Percentiles rank a stretch among this genome's conserved stretches.
phyloP scores from a whole-genome alignment of 2,329 filamentous ascomycete species.

The Didymella glomerata region DNA sequence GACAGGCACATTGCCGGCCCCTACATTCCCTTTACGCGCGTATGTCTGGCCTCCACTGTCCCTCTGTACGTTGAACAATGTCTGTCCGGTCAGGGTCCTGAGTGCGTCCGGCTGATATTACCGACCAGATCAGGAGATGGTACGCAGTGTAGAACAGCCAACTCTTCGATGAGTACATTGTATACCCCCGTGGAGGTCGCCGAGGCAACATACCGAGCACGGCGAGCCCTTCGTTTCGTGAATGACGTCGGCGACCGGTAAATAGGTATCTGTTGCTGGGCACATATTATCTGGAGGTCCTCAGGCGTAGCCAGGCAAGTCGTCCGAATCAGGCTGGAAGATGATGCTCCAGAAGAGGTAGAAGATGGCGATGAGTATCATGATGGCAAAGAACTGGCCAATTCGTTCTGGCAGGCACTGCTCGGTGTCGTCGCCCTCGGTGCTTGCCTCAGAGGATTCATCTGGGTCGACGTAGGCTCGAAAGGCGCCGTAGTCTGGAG shows the following conservation, averaged over 20 bases:
- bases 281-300: background rate
- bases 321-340: constrained; percentile 27
- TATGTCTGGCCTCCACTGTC: background rate
- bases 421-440: constrained; percentile 35
- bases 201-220: background rate
- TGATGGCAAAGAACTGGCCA: constrained; percentile 40
- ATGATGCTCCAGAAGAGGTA: constrained; percentile 46
- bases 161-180: background rate
- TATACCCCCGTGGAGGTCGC: background rate
- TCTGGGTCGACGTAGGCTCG: constrained; percentile 39
- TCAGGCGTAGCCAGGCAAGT: background rate
- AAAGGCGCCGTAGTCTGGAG: constrained; percentile 44
- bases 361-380: constrained; percentile 39
- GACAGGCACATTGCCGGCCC: background rate
- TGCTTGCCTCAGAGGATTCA: constrained; percentile 42
- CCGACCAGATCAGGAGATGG: too few relatives aligned
- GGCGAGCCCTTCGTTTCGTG: background rate
- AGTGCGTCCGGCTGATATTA: background rate
- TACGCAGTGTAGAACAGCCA: background rate
- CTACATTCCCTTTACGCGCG: background rate
- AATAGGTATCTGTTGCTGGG: background rate
- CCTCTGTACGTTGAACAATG: background rate
- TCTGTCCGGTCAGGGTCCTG: background rate
- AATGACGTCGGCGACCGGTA: background rate
- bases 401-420: constrained; percentile 41